Percentiles rank a stretch among this genome's conserved stretches.
Evolutionary conservation across 1,139 yeast species (phyloP).

Genomic region (Blastobotrys persicus): DNA sequence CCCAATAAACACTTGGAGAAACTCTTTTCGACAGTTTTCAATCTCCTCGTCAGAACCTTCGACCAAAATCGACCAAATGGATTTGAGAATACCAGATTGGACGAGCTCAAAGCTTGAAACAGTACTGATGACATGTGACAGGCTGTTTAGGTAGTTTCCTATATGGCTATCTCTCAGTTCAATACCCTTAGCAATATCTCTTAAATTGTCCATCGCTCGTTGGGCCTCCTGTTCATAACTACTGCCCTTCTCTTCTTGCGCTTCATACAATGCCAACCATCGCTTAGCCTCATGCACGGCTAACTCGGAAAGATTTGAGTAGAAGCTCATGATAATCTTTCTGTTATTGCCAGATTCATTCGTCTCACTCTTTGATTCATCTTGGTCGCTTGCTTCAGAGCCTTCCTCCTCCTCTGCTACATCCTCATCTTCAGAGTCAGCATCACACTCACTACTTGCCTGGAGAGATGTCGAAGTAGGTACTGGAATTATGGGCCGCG

Average conservation of each 20-base stretch:
- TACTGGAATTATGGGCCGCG: constrained; percentile 9
- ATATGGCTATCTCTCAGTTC: constrained; percentile 17
- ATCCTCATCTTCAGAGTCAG: constrained; percentile 15
- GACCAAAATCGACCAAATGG: constrained; percentile 46
- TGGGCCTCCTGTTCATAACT: constrained; percentile 33
- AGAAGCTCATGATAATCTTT: constrained; percentile 19
- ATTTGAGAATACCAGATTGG: constrained; percentile 61
- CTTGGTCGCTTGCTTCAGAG: constrained; percentile 22
- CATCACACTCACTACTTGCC: constrained; percentile 24
- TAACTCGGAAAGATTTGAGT: constrained; percentile 22
- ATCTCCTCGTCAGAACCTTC: constrained; percentile 28
- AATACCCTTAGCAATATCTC: constrained; percentile 20
- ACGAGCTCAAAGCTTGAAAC: constrained; percentile 76
- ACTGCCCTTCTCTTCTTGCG: constrained; percentile 29
- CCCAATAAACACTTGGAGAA: constrained; percentile 48
- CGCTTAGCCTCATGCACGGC: constrained; percentile 21
- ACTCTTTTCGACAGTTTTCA: constrained; percentile 37
- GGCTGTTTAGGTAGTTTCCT: constrained; percentile 49
- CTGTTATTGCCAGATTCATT: constrained; percentile 27
- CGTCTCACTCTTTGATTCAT: constrained; percentile 29
- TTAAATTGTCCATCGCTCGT: constrained; percentile 22
- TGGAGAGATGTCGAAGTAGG: constrained; percentile 14
- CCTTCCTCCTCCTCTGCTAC: constrained; percentile 21
- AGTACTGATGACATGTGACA: constrained; percentile 34
- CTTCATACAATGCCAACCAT: constrained; percentile 19